phyloP scores from a whole-genome alignment of 2,329 filamentous ascomycete genomes.

The Ophioceras dolichostomum region DNA sequence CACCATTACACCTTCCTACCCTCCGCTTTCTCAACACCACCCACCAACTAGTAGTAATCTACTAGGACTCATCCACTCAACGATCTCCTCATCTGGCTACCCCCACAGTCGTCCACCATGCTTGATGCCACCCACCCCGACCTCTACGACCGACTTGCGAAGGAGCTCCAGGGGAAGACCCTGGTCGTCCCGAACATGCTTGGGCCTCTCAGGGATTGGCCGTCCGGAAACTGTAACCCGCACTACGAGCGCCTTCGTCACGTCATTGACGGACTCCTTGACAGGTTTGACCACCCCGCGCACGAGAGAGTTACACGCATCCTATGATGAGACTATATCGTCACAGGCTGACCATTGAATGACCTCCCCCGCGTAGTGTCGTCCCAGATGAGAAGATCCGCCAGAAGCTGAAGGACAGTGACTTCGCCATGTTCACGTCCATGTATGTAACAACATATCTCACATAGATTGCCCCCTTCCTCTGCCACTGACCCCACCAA shows the following conservation, averaged over 20 bases:
- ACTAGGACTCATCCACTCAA: no score
- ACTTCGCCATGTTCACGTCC: conserved; percentile 18
- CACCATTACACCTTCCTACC: no score
- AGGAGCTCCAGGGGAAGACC: conserved; percentile 1
- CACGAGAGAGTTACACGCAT: neutral
- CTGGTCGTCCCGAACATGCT: conserved; percentile 3
- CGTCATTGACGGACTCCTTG: neutral
- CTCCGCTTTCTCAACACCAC: no score
- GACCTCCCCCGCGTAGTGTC: conserved; percentile 20
- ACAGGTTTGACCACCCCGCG: neutral
- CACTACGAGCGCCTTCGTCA: conserved; percentile 2
- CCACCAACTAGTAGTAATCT: no score
- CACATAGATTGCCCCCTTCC: no score
- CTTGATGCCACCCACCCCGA: no score
- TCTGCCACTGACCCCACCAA: no score
- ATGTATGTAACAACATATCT: no score
- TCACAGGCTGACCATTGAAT: neutral
- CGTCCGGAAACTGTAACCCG: neutral
- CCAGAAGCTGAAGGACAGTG: conserved; percentile 18
- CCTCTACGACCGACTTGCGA: no score
- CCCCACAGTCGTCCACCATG: no score
- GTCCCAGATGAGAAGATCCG: conserved; percentile 15
- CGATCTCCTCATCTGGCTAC: no score
- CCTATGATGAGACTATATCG: neutral
- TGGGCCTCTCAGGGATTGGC: neutral